Conservation (phyloP, 2,329 filamentous ascomycete genomes). For the Colletotrichum ledebouriae region DNA sequence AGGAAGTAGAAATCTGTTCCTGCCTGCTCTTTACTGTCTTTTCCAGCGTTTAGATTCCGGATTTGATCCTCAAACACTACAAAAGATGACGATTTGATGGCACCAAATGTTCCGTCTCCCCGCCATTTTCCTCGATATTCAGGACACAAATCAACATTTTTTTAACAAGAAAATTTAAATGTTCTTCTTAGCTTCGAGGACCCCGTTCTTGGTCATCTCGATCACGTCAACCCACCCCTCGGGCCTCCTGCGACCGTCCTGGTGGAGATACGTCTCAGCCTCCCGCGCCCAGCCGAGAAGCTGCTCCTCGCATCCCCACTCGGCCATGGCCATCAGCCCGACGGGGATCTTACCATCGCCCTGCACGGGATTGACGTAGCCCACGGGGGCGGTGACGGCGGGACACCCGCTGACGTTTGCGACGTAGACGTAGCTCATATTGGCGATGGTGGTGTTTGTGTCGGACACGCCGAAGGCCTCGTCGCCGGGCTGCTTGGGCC, state of each 20-base stretch:
- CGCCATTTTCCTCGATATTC: not conserved
- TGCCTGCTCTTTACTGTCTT: conserved; percentile 2
- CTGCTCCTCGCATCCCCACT: conserved; percentile 76
- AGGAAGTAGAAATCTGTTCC: not conserved
- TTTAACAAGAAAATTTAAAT: not conserved
- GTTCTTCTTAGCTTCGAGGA: conserved; percentile 38
- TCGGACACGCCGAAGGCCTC: conserved; percentile 81
- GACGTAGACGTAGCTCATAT: conserved; percentile 89
- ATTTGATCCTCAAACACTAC: not conserved
- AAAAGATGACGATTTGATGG: not conserved
- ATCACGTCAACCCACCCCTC: conserved; percentile 72
- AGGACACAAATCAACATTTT: too few relatives aligned
- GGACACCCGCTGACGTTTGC: conserved; percentile 87
- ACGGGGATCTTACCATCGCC: conserved; percentile 72
- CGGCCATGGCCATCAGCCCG: conserved; percentile 73
- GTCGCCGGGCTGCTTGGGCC: conserved; percentile 72
- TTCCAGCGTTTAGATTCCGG: conserved; percentile 2
- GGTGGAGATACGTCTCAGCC: conserved; percentile 67
- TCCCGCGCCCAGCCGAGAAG: conserved; percentile 72
- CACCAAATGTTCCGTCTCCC: not conserved
- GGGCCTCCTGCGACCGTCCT: conserved; percentile 64
- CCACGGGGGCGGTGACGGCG: conserved; percentile 80
- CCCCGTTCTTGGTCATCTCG: conserved; percentile 47
- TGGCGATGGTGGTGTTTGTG: conserved; percentile 77
- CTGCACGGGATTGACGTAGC: conserved; percentile 72